phyloP scores from a whole-genome alignment of 352 stramenopile species.

The Elongisporangium prolatum region DNA sequence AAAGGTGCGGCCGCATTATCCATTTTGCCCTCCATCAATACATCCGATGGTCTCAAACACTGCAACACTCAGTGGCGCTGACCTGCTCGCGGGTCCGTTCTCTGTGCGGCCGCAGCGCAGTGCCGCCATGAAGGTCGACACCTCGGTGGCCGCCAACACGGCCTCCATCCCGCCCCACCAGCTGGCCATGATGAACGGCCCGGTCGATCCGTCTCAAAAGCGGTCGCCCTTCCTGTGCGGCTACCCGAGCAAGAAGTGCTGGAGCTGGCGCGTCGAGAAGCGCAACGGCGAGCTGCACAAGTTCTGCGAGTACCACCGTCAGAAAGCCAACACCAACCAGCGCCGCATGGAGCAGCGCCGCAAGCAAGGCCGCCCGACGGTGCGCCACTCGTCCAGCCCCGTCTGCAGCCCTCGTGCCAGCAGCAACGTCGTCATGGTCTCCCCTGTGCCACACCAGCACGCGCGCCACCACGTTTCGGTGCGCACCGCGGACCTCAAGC shows the following conservation, averaged over 20 bases:
- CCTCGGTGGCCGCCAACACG: neutral
- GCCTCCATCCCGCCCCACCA: neutral
- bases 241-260: conserved; percentile 86
- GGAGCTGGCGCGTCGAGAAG: conserved; percentile 73
- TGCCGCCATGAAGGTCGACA: neutral
- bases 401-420: conserved; percentile 11
- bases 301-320: conserved; percentile 82
- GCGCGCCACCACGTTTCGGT: neutral
- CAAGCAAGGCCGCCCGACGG: conserved; percentile 41
- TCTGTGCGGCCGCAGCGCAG: neutral
- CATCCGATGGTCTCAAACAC: conserved; percentile 21
- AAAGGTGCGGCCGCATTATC: conserved; percentile 15
- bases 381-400: conserved; percentile 17
- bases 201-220: conserved; percentile 23
- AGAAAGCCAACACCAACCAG: conserved; percentile 84
- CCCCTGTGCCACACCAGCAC: conserved; percentile 7
- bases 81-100: neutral
- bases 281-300: conserved; percentile 82
- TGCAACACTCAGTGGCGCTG: conserved; percentile 16
- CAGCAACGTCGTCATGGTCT: conserved; percentile 16
- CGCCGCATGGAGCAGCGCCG: conserved; percentile 77
- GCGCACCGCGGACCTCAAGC: neutral
- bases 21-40: conserved; percentile 16
- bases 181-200: neutral
- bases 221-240: conserved; percentile 52